phyloP scores from a whole-genome alignment of 257 asterid genomes.

The Buddleja alternifolia region DNA sequence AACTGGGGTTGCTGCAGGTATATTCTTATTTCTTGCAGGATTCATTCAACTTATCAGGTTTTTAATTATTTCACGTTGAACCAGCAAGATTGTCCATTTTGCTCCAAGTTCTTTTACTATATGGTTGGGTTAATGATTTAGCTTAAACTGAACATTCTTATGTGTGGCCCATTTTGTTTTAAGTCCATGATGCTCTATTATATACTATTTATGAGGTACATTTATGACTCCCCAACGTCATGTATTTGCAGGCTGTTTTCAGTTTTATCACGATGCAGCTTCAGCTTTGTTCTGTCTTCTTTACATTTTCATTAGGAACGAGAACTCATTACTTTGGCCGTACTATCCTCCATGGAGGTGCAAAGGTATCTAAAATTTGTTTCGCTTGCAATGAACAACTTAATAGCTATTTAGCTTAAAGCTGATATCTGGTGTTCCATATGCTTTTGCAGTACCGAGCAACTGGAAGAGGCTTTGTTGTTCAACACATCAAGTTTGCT shows the following conservation, averaged over 20 bases:
- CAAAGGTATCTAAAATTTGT: constrained; percentile 64
- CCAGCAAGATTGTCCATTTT: constrained; percentile 11
- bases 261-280: constrained; percentile 98
- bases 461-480: constrained; percentile 98
- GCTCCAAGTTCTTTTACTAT: neutral
- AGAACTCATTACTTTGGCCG: constrained; percentile 98
- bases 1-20: constrained; percentile 87
- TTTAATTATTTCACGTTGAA: constrained; percentile 17
- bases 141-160: neutral
- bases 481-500: constrained; percentile 93
- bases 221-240: constrained; percentile 1
- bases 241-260: constrained; percentile 80
- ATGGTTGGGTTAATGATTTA: constrained; percentile 7
- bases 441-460: constrained; percentile 78
- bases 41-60: constrained; percentile 16
- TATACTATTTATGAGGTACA: neutral
- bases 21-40: constrained; percentile 17
- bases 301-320: constrained; percentile 93
- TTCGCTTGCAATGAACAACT: constrained; percentile 13
- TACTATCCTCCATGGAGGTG: constrained; percentile 98
- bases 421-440: constrained; percentile 30
- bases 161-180: neutral
- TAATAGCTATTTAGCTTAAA: constrained; percentile 18
- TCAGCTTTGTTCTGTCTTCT: constrained; percentile 96
- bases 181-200: neutral